Evolutionary conservation across 2,329 filamentous ascomycete species (phyloP), one percentile per base, ranked within the genome.

Genomic region (Fusarium sp.): DNA sequence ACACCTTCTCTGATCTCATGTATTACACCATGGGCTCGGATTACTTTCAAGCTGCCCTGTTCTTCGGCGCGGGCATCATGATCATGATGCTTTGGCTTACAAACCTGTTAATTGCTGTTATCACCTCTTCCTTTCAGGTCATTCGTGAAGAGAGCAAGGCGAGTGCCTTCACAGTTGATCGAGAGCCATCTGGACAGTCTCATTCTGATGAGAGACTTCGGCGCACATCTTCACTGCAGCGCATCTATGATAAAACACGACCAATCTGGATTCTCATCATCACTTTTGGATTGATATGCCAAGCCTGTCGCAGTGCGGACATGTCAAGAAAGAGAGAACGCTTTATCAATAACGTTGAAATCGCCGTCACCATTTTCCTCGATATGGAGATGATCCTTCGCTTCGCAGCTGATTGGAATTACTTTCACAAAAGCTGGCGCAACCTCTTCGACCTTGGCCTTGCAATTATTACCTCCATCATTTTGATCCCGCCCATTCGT

Each of bases 51-150:
- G 92, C 95, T 5, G 94, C 95, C 2, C 85, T 98, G 4, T 99
- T 92, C 79, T 92, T 92, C 65, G 91, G 88, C 29, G 90, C 88
- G 14, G 90, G 89, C 27, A 96, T 98, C 80, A 92, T 99, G 79
- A 94, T 99, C 74, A 90, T 99, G 88, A 97, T 95, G 86, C 88
- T 99, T 59, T 99, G 97, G 97, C 90, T 99, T 79, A 95, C 97
- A 73, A 98, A 98, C 82, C 90, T 99, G 84, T 83, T 93, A 56
- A 97, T 99, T 80, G 97, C 97, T 4, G 97, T 99, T 78, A 99
- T 99, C 81, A 99, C 97, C 0, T 98, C 97, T 6, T 98, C 96
- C 1, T 99, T 99, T 80, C 97, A 99, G 81, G 94, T 99, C 75
- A 99, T 99, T 77, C 91, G 97, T 73, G 97, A 99, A 85, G 97